These are phyloP conservation scores for Phialemonium atrogriseum DNA, from an alignment of 2,329 filamentous ascomycete species.

Conservation along the genomic window DNA sequence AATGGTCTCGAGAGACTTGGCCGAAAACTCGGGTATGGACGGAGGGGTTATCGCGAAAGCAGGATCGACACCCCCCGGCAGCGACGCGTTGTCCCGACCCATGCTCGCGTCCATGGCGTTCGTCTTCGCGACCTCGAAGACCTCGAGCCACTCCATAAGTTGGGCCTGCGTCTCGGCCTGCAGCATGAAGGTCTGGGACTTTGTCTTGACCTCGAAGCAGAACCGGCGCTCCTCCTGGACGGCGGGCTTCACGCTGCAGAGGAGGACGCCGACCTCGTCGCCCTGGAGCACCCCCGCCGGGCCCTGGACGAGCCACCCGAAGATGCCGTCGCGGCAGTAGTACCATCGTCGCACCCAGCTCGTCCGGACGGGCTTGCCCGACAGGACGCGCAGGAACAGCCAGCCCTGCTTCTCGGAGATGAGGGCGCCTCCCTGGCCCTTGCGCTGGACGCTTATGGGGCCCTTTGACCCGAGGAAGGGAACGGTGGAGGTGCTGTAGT, in stretches of 20 bases:
- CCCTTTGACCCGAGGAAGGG: conserved; percentile 71
- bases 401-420: conserved; percentile 84
- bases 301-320: conserved; percentile 86
- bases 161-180: conserved; percentile 90
- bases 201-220: conserved; percentile 98
- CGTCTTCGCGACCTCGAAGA: conserved; percentile 91
- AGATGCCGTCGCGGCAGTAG: conserved; percentile 91
- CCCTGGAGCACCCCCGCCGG: conserved; percentile 85
- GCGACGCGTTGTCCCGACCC: conserved; percentile 36
- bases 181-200: conserved; percentile 79
- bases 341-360: conserved; percentile 90
- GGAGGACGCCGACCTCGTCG: conserved; percentile 87
- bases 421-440: conserved; percentile 38
- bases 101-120: conserved; percentile 74
- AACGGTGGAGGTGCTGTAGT: conserved; percentile 84
- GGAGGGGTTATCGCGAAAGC: conserved; percentile 91
- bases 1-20: conserved; percentile 48
- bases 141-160: conserved; percentile 88
- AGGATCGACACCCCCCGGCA: conserved; percentile 50
- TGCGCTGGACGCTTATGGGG: conserved; percentile 54
- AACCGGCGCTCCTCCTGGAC: conserved; percentile 90
- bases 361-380: conserved; percentile 84
- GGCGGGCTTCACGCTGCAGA: conserved; percentile 87
- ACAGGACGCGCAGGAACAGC: conserved; percentile 74
- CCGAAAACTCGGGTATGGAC: conserved; percentile 82